A percentile compares a stretch with the other conserved stretches of the same genome.
phyloP scores from a whole-genome alignment of 2,329 filamentous ascomycete species.

The Fusarium nodosum region DNA sequence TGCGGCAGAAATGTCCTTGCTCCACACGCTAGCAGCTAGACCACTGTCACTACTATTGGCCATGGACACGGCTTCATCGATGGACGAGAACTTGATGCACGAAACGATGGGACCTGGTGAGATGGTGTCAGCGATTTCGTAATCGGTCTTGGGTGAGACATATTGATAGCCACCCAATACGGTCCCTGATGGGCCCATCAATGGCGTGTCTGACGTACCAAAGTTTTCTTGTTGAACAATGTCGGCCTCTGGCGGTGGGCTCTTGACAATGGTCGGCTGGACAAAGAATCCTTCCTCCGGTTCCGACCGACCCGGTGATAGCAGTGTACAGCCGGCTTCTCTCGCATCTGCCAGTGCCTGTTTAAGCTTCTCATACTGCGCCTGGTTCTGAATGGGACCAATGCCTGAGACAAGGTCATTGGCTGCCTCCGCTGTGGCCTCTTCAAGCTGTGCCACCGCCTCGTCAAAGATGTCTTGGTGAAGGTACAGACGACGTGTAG shows the following conservation, averaged over 20 bases:
- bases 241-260: not conserved
- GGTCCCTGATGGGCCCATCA: not conserved
- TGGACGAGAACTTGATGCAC: constrained; percentile 8
- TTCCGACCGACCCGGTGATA: not conserved
- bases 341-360: not conserved
- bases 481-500: constrained; percentile 9
- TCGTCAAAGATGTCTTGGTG: constrained; percentile 12
- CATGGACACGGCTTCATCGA: constrained; percentile 4
- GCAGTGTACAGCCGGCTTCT: not conserved
- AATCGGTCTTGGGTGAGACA: not conserved
- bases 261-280: constrained; percentile 8
- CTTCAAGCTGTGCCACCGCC: constrained; percentile 1
- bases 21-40: constrained; percentile 13
- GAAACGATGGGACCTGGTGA: constrained; percentile 7
- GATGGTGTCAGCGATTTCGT: not conserved
- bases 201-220: constrained; percentile 11
- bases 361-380: not conserved
- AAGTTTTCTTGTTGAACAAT: constrained; percentile 11
- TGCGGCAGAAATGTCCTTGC: not conserved
- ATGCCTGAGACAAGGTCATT: not conserved
- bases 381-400: constrained; percentile 8
- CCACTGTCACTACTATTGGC: constrained; percentile 11
- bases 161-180: not conserved
- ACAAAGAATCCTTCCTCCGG: constrained; percentile 11
- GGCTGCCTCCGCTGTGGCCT: not conserved